Percentiles rank a stretch among this genome's conserved stretches.
Evolutionary conservation across 345 rosid species (phyloP).

Genomic region (Eucalyptus virginea): DNA sequence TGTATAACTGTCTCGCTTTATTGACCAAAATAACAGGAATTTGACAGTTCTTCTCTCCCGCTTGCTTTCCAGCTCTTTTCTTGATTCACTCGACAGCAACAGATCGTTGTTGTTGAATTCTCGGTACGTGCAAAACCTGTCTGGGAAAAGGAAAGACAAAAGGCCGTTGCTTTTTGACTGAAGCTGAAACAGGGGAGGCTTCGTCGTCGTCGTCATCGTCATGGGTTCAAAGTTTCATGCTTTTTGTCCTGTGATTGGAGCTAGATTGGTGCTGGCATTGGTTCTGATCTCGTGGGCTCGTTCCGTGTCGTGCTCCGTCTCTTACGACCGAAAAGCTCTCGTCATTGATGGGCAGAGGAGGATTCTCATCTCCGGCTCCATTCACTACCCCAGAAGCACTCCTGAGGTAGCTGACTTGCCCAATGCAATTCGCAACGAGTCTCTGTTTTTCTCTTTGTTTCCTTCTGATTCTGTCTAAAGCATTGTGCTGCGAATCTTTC

Average conservation of each 20-base stretch:
- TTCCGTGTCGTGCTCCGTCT: constrained; percentile 4
- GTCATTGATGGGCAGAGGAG: constrained; percentile 38
- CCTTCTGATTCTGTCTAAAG: neutral
- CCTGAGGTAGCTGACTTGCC: constrained; percentile 22
- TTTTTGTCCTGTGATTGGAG: neutral
- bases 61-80: neutral
- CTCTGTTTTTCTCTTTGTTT: neutral
- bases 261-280: neutral
- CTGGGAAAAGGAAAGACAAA: neutral
- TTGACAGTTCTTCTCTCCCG: neutral
- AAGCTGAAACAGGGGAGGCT: neutral
- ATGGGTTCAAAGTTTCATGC: neutral
- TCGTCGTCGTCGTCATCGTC: neutral
- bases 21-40: neutral
- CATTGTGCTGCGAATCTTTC: neutral
- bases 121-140: neutral
- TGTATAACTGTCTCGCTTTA: neutral
- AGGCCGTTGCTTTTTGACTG: neutral
- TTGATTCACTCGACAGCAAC: neutral
- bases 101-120: neutral
- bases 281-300: neutral
- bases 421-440: neutral
- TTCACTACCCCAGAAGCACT: constrained; percentile 55
- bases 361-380: constrained; percentile 50
- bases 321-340: constrained; percentile 37